A percentile compares a stretch with the other conserved stretches of the same genome.
Conservation (phyloP, 768 basidiomycete species). For the Boletus eberwhitei region DNA sequence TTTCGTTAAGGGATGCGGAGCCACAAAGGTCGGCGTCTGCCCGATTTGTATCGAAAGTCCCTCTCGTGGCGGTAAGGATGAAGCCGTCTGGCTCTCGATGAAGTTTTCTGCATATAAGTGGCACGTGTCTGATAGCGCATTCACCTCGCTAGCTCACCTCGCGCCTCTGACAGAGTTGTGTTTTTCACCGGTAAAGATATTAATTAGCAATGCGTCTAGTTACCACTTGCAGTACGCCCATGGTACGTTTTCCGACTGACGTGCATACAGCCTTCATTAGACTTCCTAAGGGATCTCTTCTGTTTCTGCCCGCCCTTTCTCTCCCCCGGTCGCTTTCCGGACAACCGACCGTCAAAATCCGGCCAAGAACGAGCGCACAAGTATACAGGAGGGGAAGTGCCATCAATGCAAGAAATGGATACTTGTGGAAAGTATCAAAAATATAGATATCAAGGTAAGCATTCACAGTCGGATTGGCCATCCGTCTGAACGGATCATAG, state of each 20-base stretch:
- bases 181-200: neutral
- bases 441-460: slow-evolving; percentile 66
- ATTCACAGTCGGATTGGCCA: neutral
- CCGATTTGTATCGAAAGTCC: slow-evolving; percentile 67
- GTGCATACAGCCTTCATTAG: neutral
- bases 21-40: slow-evolving; percentile 70
- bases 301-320: slow-evolving; percentile 65
- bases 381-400: slow-evolving; percentile 69
- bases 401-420: slow-evolving; percentile 78
- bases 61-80: slow-evolving; percentile 60
- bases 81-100: slow-evolving; percentile 69
- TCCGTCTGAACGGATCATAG: slow-evolving; percentile 30
- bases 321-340: slow-evolving; percentile 69
- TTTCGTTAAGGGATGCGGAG: slow-evolving; percentile 67
- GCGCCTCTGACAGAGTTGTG: slow-evolving; percentile 16
- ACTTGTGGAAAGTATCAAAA: slow-evolving; percentile 67
- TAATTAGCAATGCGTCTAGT: slow-evolving; percentile 35
- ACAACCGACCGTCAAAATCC: slow-evolving; percentile 40
- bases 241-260: slow-evolving; percentile 40
- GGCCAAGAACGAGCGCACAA: slow-evolving; percentile 56
- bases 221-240: slow-evolving; percentile 84
- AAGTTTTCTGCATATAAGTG: slow-evolving; percentile 84
- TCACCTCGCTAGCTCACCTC: slow-evolving; percentile 2
- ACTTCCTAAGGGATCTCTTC: slow-evolving; percentile 62
- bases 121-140: slow-evolving; percentile 35